Percentiles rank a stretch among this genome's conserved stretches.
These are phyloP conservation scores for Penicillium freii DNA, from an alignment of 2,329 filamentous ascomycete genomes.

Conservation along the genomic window DNA sequence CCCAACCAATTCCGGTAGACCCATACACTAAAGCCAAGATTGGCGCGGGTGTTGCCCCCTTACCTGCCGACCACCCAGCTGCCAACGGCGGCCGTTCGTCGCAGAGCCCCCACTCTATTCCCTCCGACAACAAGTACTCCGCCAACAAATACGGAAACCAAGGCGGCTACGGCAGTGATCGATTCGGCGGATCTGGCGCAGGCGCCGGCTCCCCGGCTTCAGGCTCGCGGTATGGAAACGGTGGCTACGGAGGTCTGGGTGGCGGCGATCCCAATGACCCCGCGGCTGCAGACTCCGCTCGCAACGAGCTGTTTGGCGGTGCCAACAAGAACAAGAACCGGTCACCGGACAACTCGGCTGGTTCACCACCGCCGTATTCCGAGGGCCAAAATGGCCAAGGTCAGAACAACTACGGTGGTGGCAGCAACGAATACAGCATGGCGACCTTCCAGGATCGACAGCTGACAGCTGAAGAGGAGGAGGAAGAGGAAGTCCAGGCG, in stretches of 20 bases:
- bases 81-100: conserved; percentile 23
- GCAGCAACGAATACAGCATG: conserved; percentile 37
- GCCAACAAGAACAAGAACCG: conserved; percentile 43
- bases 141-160: conserved; percentile 46
- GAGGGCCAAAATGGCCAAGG: conserved; percentile 20
- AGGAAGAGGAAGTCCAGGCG: conserved; percentile 68
- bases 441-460: conserved; percentile 65
- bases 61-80: conserved; percentile 33
- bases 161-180: conserved; percentile 52
- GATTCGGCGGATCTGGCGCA: conserved; percentile 48
- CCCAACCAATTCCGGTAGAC: conserved; percentile 52
- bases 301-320: conserved; percentile 60
- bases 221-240: conserved; percentile 46
- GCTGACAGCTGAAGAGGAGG: conserved; percentile 77
- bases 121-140: conserved; percentile 36
- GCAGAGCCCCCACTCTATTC: conserved; percentile 30
- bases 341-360: conserved; percentile 46
- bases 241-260: conserved; percentile 58
- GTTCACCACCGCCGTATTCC: conserved; percentile 34
- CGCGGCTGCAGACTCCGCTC: conserved; percentile 51
- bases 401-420: conserved; percentile 31
- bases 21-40: conserved; percentile 55
- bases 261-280: conserved; percentile 51
- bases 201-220: conserved; percentile 28
- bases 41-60: conserved; percentile 40